Evolutionary conservation across 2,329 filamentous ascomycete species (phyloP), one percentile per base, ranked within the genome.

Genomic region (Neodidymelliopsis sp.): DNA sequence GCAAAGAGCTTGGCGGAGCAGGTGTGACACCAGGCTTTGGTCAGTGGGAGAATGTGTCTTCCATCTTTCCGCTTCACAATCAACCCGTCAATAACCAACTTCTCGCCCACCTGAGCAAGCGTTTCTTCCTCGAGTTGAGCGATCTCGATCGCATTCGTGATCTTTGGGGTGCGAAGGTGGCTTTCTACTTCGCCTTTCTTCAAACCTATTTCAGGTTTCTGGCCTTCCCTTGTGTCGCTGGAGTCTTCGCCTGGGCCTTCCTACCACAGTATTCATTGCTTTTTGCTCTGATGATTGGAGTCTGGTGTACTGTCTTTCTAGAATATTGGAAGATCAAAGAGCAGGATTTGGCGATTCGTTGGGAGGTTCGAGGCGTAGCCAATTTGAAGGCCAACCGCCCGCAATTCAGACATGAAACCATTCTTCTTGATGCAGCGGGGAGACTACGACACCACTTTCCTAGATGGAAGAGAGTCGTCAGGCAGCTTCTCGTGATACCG

Each of bases 21-120:
- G 90, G 89, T 5, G 86, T 95, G 53, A 89, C 84, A 0, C 85
- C 88, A 1, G 81, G 81, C 19, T 76, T 80, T 13, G 85, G 87
- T 4, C 81, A 84, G 55, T 94, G 90, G 89, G 83, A 86, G 65
- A 79, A 87, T 47, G 84, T 94, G 24, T 81, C 84, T 28, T 84
- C 86, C 19, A 77, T 94, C 18, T 95, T 95, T 62, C 88, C 90
- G 1, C 79, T 95, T 6, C 91, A 95, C 61, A 86, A 95, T 66
- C 84, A 86, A 63, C 74, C 75, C 10, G 89, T 90, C 74, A 95
- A 94, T 72, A 85, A 85, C 51, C 76, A 80, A 19, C 89, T 91
- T 83, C 82, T 96, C 56, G 85, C 87, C 66, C 81, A 86, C 56
- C 88, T 90, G 82, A 87, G 87, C 64, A 84, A 81, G 38, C 89